Evolutionary conservation across 1,284 basidiomycete genomes (phyloP), one percentile per base, ranked within the genome.

Genomic region (Ganoderma meredithae): DNA sequence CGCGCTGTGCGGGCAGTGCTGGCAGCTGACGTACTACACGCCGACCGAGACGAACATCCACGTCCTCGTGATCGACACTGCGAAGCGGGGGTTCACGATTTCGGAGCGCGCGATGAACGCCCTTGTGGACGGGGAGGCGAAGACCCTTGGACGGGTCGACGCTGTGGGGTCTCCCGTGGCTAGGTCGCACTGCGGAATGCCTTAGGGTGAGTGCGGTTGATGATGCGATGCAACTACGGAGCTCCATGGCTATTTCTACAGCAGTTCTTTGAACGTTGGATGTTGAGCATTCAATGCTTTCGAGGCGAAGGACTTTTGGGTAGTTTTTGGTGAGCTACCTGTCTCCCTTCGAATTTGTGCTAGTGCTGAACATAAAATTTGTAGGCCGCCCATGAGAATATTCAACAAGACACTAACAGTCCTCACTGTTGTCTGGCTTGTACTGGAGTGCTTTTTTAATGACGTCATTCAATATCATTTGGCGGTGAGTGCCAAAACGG

Each of bases 1-100:
- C 6, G 31, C 75, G 19, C 72, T 74, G 36, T 85, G 84, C 72
- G 84, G 84, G 60, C 79, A 82, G 22, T 87, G 83, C 77, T 84
- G 82, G 79, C 52, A 80, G 68, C 74, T 86, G 59, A 76, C 75
- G 8, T 84, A 81, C 73, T 74, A 76, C 36, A 78, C 77, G 47
- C 47, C 47, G 22, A 49, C 47, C 1, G 47, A 49, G 47, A 49
- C 36, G 79, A 70, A 19, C 27, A 76, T 85, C 65, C 71, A 76
- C 53, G 70, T 85, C n/a, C 75, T 79, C 13, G 84, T 78, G 15
- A 76, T 86, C 58, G 84, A 86, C 74, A 73, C 73, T 62, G 75
- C 79, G 0, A 75, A 69, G 27, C 58, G 58, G 13, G 82, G 80
- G 43, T 83, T 82, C 74, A 82, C 83, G 73, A 75, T 84, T 61